Evolutionary conservation across 345 rosid species (phyloP).

Genomic region (Murraya paniculata): DNA sequence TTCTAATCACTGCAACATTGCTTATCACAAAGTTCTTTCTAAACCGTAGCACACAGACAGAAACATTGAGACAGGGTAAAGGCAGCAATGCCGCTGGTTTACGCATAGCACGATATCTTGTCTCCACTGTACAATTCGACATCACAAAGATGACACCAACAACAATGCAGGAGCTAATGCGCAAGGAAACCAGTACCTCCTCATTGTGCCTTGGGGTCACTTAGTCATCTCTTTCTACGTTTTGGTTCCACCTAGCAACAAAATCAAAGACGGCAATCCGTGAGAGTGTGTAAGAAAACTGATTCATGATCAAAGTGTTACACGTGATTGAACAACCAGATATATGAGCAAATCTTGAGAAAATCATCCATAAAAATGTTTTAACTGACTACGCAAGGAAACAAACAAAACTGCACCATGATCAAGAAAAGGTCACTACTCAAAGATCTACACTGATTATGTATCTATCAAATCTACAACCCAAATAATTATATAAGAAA

Average conservation of each 20-base stretch:
- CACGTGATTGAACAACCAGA: neutral
- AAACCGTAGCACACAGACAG: slow-evolving; percentile 23
- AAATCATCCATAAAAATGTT: neutral
- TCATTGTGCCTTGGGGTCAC: neutral
- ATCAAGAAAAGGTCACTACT: neutral
- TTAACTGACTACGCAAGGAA: neutral
- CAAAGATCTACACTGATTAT: neutral
- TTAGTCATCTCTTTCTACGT: slow-evolving; percentile 59
- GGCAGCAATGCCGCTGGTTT: slow-evolving; percentile 17
- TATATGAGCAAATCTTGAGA: neutral
- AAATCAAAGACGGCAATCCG: neutral
- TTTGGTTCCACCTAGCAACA: slow-evolving; percentile 60
- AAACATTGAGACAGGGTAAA: slow-evolving; percentile 5
- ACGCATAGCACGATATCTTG: slow-evolving; percentile 33
- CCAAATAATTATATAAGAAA: neutral
- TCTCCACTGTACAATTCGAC: slow-evolving; percentile 44
- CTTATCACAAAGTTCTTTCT: slow-evolving; percentile 11
- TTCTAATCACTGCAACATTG: slow-evolving; percentile 1
- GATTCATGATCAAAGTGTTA: neutral
- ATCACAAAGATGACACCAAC: slow-evolving; percentile 12
- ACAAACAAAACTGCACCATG: neutral
- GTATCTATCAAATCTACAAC: neutral
- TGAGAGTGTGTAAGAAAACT: neutral
- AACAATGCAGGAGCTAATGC: slow-evolving; percentile 21
- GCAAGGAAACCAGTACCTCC: slow-evolving; percentile 34